Base-by-base conservation (phyloP, 169 alveolate genomes). In the Plasmodium ovale region DNA sequence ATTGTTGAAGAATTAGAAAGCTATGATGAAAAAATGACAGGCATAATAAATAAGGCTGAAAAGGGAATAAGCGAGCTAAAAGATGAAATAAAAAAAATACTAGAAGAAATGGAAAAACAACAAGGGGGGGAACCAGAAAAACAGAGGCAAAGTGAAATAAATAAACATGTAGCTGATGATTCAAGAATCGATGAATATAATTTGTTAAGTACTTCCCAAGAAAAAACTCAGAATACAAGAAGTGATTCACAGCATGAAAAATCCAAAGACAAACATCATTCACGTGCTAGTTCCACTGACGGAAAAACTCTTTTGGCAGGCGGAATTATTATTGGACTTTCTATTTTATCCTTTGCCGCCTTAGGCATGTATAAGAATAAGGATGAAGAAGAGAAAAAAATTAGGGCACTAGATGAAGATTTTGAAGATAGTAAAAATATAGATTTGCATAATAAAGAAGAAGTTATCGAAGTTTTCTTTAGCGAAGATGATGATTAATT, bases 391-490 rank as follows among this genome's bases (percentile, higher is more conserved):
- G 33, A 60, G 4, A 19, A 27, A 4, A n/a, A n/a, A n/a, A 9
- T 35, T 19, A 35, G 29, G 6, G 37, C 16, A 19, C 1, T 23
- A 19, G 71, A 33, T 27, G 71, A 60, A 3, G 47, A 27, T 25
- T 60, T 60, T 60, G 71, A 60, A 16, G 42, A 7, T 6, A 12
- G 16, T 60, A 19, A 27, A 37, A 16, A 1, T 60, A 12, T 60
- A 25, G 29, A 60, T 60, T 27, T 3, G 16, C 47, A 60, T 14
- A n/a, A 60, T 60, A 60, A 58, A 29, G 69, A 58, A 12, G 69
- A 58, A 58, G 69, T 58, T 29, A 58, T 58, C 33, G 69, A 58
- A 12, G 71, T 60, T 60, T 60, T 37, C 16, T 60, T 60, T 33
- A 33, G 29, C 1, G 44, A 60, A 23, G 44, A n/a, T 16, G 16